Conservation (phyloP, 768 basidiomycete species). For the Mycena filopes region DNA sequence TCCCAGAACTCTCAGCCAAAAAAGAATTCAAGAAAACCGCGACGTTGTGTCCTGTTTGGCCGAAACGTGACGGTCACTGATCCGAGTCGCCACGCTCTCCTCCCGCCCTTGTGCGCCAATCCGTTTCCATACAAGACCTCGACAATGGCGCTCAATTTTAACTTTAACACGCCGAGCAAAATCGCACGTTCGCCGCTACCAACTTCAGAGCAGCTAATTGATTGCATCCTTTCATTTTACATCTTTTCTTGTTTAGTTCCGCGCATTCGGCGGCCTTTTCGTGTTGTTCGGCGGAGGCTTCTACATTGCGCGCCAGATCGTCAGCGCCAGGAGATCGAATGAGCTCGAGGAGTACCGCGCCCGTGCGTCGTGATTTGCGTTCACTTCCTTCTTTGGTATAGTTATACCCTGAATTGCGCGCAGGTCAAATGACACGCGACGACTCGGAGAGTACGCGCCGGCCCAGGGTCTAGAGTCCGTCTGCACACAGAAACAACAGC, state of each 20-base stretch:
- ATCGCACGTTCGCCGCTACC: constrained; percentile 13
- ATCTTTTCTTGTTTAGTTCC: constrained; percentile 29
- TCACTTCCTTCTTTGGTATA: background rate
- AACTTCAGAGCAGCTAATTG: background rate
- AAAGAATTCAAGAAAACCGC: too few species aligned
- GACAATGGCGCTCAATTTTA: constrained; percentile 20
- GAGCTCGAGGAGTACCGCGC: constrained; percentile 23
- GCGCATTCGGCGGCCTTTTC: constrained; percentile 30
- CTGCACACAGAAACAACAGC: too few species aligned
- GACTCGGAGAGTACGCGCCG: too few species aligned
- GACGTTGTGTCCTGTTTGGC: background rate
- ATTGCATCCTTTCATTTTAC: background rate
- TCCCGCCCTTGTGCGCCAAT: background rate
- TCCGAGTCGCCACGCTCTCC: background rate
- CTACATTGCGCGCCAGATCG: constrained; percentile 22
- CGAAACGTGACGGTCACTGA: background rate
- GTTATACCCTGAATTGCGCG: background rate
- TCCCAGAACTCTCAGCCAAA: too few species aligned
- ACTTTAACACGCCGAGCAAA: constrained; percentile 22
- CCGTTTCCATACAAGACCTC: background rate
- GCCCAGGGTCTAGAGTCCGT: too few species aligned
- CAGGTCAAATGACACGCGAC: too few species aligned
- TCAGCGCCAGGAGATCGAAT: constrained; percentile 9
- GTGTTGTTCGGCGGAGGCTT: constrained; percentile 29
- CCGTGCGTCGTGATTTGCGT: background rate